Percentiles rank a stretch among this genome's conserved stretches.
Conservation (phyloP, 1,284 basidiomycete genomes). For the Ganoderma lucidum region DNA sequence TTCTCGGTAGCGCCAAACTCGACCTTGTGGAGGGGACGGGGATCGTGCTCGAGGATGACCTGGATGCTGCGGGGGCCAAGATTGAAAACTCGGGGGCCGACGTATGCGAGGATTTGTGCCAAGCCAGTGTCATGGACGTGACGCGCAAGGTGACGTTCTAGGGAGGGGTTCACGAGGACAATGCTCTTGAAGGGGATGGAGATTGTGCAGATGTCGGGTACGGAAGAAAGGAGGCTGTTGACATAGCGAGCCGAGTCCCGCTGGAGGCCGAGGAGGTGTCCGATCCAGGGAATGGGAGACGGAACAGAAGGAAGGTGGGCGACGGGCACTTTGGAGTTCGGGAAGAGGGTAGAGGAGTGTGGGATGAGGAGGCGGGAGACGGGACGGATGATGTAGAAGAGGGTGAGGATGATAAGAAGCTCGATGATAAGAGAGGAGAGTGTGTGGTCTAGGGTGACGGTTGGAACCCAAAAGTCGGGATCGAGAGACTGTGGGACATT, state of each 20-base stretch:
- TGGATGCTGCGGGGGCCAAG: background rate
- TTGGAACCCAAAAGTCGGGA: background rate
- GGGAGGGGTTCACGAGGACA: background rate
- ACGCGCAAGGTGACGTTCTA: background rate
- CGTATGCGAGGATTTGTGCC: background rate
- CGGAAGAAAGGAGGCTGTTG: background rate
- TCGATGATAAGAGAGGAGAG: background rate
- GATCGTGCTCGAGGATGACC: background rate
- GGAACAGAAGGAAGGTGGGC: background rate
- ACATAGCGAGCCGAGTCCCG: background rate
- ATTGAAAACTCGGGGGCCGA: background rate
- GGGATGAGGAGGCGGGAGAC: background rate
- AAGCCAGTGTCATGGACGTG: background rate
- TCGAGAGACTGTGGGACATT: too few relatives aligned
- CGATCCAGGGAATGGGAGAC: background rate
- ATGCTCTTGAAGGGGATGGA: background rate
- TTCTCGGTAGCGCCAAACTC: background rate
- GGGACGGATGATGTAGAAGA: background rate
- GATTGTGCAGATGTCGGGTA: background rate
- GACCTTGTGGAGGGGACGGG: background rate
- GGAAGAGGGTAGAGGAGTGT: background rate
- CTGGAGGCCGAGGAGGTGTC: background rate
- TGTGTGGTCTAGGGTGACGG: background rate
- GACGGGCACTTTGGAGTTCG: background rate
- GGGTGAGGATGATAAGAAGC: background rate